These are phyloP conservation scores for Solanum gandarillasii DNA, from an alignment of 257 asterid genomes.

Conservation along the genomic window DNA sequence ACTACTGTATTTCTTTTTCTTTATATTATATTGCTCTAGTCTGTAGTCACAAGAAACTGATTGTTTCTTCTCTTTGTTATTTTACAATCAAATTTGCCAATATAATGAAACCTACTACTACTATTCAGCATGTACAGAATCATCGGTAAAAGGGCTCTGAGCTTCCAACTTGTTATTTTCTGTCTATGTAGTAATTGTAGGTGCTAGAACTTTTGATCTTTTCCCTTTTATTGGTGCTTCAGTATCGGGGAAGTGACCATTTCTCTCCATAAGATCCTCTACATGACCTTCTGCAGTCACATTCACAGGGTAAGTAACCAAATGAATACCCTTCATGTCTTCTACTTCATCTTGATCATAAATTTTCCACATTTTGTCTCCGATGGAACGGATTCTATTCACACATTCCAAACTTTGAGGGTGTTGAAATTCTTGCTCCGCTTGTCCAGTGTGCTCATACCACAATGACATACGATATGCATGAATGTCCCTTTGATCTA, in stretches of 20 bases:
- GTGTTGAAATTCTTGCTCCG: slow-evolving; percentile 29
- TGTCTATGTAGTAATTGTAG: slow-evolving; percentile 54
- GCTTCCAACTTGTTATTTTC: neutral
- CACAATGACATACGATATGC: slow-evolving; percentile 71
- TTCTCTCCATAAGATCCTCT: slow-evolving; percentile 34
- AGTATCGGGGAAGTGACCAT: slow-evolving; percentile 61
- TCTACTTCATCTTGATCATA: slow-evolving; percentile 49
- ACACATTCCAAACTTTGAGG: slow-evolving; percentile 64
- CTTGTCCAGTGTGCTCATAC: slow-evolving; percentile 73
- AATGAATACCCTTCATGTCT: slow-evolving; percentile 74
- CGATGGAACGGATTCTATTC: slow-evolving; percentile 33
- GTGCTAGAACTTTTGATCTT: slow-evolving; percentile 49
- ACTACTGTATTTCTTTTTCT: neutral
- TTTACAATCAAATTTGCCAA: neutral
- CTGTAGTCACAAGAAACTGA: neutral
- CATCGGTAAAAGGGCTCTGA: neutral
- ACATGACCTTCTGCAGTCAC: slow-evolving; percentile 43
- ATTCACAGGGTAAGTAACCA: slow-evolving; percentile 52
- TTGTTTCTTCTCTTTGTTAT: neutral
- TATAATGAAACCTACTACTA: neutral
- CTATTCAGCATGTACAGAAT: neutral
- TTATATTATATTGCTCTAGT: neutral
- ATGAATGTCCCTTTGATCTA: slow-evolving; percentile 27
- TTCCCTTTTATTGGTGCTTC: slow-evolving; percentile 50
- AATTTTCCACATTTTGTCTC: slow-evolving; percentile 65